Evolutionary conservation across 2,329 filamentous ascomycete genomes (phyloP).

Genomic region (Colletotrichum sp.): DNA sequence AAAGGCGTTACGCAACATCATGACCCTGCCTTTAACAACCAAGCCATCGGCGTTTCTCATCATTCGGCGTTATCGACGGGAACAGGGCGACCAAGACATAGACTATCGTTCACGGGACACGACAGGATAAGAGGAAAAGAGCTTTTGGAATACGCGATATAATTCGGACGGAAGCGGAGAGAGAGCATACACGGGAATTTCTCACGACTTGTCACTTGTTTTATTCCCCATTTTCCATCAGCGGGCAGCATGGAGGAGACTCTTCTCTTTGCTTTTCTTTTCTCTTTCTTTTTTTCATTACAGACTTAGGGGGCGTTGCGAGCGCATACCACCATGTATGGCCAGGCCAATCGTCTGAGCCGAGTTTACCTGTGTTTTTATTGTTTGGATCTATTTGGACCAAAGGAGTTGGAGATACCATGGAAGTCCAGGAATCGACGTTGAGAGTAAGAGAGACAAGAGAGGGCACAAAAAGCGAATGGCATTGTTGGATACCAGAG

Average conservation of each 20-base stretch:
- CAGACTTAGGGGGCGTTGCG: not conserved
- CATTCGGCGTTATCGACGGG: slow-evolving; percentile 22
- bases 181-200: not conserved
- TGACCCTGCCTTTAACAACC: not conserved
- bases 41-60: slow-evolving; percentile 12
- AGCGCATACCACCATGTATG: not conserved
- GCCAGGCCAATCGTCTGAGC: not conserved
- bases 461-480: not conserved
- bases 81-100: slow-evolving; percentile 23
- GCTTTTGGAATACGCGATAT: not conserved
- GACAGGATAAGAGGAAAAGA: slow-evolving; percentile 1
- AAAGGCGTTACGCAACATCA: not conserved
- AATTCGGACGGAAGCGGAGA: not conserved
- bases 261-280: not conserved
- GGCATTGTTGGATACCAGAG: not conserved
- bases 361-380: not conserved
- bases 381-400: not conserved
- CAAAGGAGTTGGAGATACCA: slow-evolving; percentile 20
- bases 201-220: slow-evolving; percentile 20
- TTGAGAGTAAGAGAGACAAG: not conserved
- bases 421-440: slow-evolving; percentile 2
- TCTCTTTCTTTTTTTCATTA: not conserved
- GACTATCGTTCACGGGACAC: slow-evolving; percentile 19
- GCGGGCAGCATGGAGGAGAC: slow-evolving; percentile 14
- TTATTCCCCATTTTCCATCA: slow-evolving; percentile 10